Conservation (phyloP, 192 early-diverging fungal species). For the Oehlia diaphana region DNA sequence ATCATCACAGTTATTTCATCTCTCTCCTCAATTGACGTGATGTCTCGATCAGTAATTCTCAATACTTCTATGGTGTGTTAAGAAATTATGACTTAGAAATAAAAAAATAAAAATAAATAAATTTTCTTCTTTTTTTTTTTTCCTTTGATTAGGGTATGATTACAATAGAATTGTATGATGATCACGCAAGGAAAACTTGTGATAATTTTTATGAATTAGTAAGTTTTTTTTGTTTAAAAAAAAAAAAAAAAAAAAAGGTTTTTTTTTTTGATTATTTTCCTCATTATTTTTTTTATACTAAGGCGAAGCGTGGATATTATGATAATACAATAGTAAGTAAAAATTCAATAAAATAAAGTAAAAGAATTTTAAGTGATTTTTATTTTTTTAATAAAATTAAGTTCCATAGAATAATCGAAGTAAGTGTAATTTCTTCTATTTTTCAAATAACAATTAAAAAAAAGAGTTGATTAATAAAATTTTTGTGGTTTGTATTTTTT, state of each 20-base stretch:
- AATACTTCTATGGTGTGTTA: constrained; percentile 28
- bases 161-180: constrained; percentile 81
- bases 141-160: constrained; percentile 51
- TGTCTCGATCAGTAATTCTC: constrained; percentile 16
- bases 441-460: background rate
- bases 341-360: too few relatives aligned
- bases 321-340: constrained; percentile 65
- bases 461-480: background rate
- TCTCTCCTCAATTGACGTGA: background rate
- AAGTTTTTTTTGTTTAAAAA: background rate
- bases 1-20: too few relatives aligned
- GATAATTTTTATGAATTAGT: constrained; percentile 84
- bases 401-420: constrained; percentile 13
- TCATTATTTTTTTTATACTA: background rate
- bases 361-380: background rate
- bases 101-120: background rate
- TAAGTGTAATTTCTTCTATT: background rate
- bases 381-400: background rate
- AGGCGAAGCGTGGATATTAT: constrained; percentile 85
- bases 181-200: constrained; percentile 80
- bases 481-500: background rate
- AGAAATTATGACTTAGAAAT: background rate
- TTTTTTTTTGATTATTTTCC: too few relatives aligned
- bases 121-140: background rate
- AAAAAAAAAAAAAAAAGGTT: too few relatives aligned